Conservation (phyloP, 768 basidiomycete species). For the Chalciporus pseudorubinellus region DNA sequence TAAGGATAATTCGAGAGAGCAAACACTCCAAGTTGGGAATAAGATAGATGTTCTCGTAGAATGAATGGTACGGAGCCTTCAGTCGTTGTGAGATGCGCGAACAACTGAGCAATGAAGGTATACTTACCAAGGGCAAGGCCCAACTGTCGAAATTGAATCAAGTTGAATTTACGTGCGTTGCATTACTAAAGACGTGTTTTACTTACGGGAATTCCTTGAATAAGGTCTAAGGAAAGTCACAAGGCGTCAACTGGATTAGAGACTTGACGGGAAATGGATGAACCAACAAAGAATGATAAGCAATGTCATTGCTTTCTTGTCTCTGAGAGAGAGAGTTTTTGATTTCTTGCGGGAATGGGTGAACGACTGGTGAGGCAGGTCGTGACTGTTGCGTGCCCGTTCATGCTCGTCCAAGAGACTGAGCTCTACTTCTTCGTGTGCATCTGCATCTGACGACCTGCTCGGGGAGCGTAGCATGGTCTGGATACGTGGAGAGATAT, state of each 20-base stretch:
- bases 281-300: constrained; percentile 84
- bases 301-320: constrained; percentile 81
- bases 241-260: constrained; percentile 16
- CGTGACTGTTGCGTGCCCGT: constrained; percentile 38
- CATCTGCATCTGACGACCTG: constrained; percentile 23
- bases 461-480: constrained; percentile 37
- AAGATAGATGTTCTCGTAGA: constrained; percentile 91
- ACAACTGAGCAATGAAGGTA: not conserved
- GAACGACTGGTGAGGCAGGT: constrained; percentile 26
- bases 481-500: constrained; percentile 54
- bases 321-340: constrained; percentile 65
- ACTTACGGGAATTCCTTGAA: constrained; percentile 89
- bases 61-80: constrained; percentile 95
- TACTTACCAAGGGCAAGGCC: constrained; percentile 82
- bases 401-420: constrained; percentile 59
- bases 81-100: constrained; percentile 7
- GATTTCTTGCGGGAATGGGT: constrained; percentile 32
- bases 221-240: constrained; percentile 48
- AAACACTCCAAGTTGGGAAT: constrained; percentile 94
- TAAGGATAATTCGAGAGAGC: constrained; percentile 92
- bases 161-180: not conserved
- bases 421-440: constrained; percentile 59
- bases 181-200: constrained; percentile 8
- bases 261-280: constrained; percentile 2
- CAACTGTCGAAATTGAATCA: constrained; percentile 41